Conservation (phyloP, 2,329 filamentous ascomycete species). For the Penicillium verrucosum region DNA sequence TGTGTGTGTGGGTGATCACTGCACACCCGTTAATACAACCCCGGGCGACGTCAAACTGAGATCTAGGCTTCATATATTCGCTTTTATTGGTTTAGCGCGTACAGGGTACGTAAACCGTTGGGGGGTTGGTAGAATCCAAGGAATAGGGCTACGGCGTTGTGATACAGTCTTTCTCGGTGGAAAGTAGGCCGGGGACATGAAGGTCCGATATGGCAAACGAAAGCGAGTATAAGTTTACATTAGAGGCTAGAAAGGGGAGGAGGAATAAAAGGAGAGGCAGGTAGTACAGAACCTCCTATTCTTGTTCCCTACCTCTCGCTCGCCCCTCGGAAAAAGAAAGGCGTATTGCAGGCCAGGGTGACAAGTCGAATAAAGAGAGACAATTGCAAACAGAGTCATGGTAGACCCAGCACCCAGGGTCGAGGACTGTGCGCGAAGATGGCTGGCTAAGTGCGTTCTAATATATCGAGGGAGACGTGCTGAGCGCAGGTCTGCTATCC, state of each 20-base stretch:
- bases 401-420: not conserved
- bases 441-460: not conserved
- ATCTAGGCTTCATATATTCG: not conserved
- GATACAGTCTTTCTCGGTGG: not conserved
- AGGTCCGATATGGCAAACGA: constrained; percentile 7
- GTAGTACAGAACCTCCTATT: not conserved
- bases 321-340: not conserved
- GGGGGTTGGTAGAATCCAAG: not conserved
- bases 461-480: constrained; percentile 11
- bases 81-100: not conserved
- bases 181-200: not conserved
- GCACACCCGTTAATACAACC: constrained; percentile 17
- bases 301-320: not conserved
- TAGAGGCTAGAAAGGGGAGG: not conserved
- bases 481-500: constrained; percentile 20
- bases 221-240: not conserved
- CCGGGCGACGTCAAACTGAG: constrained; percentile 11
- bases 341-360: not conserved
- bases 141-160: not conserved
- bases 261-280: not conserved
- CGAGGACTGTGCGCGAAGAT: constrained; percentile 16
- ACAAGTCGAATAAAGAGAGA: not conserved
- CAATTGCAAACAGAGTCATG: constrained; percentile 9
- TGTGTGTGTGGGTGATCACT: constrained; percentile 6
- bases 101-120: not conserved